Evolutionary conservation across 345 rosid species (phyloP), one percentile per base, ranked within the genome.

Genomic region (Aegle marmelos): DNA sequence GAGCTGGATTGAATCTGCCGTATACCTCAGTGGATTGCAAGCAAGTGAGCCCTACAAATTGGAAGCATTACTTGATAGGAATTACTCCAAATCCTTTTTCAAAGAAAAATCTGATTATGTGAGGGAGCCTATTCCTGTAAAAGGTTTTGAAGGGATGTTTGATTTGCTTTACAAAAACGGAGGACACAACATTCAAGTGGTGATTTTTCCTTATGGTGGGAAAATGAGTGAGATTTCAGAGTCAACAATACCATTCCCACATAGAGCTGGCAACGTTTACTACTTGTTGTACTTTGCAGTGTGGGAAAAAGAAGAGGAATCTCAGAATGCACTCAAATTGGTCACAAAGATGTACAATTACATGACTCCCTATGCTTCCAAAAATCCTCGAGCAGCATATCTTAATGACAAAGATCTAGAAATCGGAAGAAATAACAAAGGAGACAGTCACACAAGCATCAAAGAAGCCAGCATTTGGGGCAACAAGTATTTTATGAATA

Each of bases 1-100:
- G 4, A 80, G 64, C 25, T 85, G 88, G 88, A 74, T 85, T 58
- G 56, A 79, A 17, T 81, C 85, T 16, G 77, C 73, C 13, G 65
- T 84, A 7, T 84, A 81, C 76, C 70, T 76, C 13, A 79, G 76
- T 9, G 83, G 79, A 53, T 53, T 53, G 21, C 56, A 50, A 50
- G 7, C 21, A 5, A 53, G 22, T 16, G 22, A 53, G 57, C 22
- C 22, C 6, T 53, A 53, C 57, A 53, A 53, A 4, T 16, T 53
- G 57, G 57, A 53, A 53, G 57, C 21, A 5, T 53, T 53, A 6
- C 21, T 53, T 17, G 57, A 53, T 53, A 53, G 57, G 57, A 53
- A 53, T 53, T 53, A 17, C 17, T 17, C 57, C 57, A 53, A 53
- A 53, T 16, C 21, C 57, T 53, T 16, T 53, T 53, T 53, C 21